Base-by-base conservation (phyloP, 2,329 filamentous ascomycete genomes). In the Bipolaris cookei region DNA sequence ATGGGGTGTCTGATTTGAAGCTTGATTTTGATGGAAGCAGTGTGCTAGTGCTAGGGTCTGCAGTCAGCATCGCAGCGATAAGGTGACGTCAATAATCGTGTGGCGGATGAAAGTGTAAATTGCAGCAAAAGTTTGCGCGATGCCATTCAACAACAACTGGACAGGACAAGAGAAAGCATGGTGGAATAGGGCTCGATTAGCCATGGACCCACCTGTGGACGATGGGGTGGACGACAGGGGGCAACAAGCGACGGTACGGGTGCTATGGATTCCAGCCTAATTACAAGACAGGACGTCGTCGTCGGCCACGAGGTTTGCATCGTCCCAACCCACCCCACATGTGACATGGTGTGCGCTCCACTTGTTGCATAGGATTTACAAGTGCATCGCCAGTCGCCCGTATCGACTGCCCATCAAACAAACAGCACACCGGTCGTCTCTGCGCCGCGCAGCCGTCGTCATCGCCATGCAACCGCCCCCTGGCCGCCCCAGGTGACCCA, bases 381-480 rank as follows among this genome's bases (percentile, higher is more conserved):
- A 45, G n/a, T 46, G 21, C 28, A 35, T 42, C 38, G 37, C 38
- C 42, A 35, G 42, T 30, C 35, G 44, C 35, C 38, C 16, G 44
- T 50, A 52, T 46, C 34, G 41, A 48, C 50, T 43, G 21, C 21
- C 43, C 23, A 47, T 41, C 51, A 46, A 43, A 48, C 54, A 30
- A 21, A 5, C 49, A 30, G 10, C 35, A 3, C 30, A 11, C 7
- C 28, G 30, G 38, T 41, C 39, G 49, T 45, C 53, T 52, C 48
- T 54, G 56, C 61, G 49, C 49, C 49, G 56, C 61, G 63, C 61
- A 62, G 58, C 49, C 50, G 41, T 59, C 50, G 49, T 42, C 39
- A 58, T 61, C 58, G 68, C 68, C 58, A 74, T 74, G 70, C 65
- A 61, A 58, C 64, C 47, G n/a, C 43, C 58, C 57, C 67, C 59